Evolutionary conservation across 1,139 yeast species (phyloP).

Genomic region (Kodamaea arcana): DNA sequence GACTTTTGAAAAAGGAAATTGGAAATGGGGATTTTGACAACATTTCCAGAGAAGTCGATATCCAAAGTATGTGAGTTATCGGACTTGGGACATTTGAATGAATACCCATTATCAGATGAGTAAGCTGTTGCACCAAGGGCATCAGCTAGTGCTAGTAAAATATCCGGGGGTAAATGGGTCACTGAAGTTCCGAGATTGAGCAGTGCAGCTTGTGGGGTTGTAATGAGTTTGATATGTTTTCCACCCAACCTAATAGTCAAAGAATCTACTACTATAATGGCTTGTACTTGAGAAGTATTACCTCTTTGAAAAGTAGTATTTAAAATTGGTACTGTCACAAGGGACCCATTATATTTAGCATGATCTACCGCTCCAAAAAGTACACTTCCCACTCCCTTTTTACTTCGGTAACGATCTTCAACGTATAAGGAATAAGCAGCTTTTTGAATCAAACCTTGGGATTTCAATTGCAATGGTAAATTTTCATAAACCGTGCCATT

Average conservation of each 20-base stretch:
- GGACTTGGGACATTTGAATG: neutral
- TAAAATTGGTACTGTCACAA: constrained; percentile 9
- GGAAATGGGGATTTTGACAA: neutral
- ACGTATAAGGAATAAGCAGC: constrained; percentile 16
- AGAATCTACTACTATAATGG: constrained; percentile 23
- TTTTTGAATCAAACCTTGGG: constrained; percentile 17
- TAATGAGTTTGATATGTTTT: constrained; percentile 6
- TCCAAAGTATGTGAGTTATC: constrained; percentile 7
- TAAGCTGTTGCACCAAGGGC: constrained; percentile 31
- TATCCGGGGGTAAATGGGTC: constrained; percentile 26
- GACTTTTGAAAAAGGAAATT: neutral
- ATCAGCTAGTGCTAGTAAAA: constrained; percentile 25
- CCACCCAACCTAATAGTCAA: constrained; percentile 11
- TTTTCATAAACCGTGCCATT: constrained; percentile 27
- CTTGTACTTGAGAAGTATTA: constrained; percentile 21
- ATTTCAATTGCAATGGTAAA: constrained; percentile 19
- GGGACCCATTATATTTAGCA: constrained; percentile 16
- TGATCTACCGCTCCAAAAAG: constrained; percentile 19
- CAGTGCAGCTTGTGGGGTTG: constrained; percentile 13
- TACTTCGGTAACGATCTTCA: constrained; percentile 13
- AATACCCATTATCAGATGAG: constrained; percentile 25
- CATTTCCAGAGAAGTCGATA: neutral
- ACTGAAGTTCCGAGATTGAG: constrained; percentile 30
- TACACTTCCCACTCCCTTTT: constrained; percentile 18
- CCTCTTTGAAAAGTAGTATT: constrained; percentile 8